These are phyloP conservation scores for Pseudogymnoascus sp. DNA, from an alignment of 2,329 filamentous ascomycete genomes.

Conservation along the genomic window DNA sequence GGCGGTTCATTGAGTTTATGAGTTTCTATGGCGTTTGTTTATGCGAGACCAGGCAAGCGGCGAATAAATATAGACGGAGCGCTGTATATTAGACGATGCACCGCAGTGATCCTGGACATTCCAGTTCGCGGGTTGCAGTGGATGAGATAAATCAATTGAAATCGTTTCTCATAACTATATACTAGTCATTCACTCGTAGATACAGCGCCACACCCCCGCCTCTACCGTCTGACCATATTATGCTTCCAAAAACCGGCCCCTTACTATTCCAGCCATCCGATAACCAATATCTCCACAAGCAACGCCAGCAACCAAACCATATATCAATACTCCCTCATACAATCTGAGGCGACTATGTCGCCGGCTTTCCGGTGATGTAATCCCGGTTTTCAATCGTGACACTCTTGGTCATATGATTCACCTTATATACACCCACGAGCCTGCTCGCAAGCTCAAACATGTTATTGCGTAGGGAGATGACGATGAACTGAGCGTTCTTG, in stretches of 20 bases:
- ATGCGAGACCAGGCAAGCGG: neutral
- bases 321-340: neutral
- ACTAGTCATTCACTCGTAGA: slow-evolving; percentile 6
- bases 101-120: neutral
- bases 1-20: neutral
- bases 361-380: slow-evolving; percentile 42
- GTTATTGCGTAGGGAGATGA: slow-evolving; percentile 96
- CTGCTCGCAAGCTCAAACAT: slow-evolving; percentile 99
- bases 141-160: neutral
- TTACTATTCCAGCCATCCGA: neutral
- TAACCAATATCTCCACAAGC: neutral
- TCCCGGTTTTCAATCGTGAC: slow-evolving; percentile 81
- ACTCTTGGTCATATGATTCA: slow-evolving; percentile 97
- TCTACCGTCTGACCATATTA: neutral
- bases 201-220: neutral
- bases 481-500: slow-evolving; percentile 98
- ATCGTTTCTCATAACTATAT: slow-evolving; percentile 7
- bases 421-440: slow-evolving; percentile 96
- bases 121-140: neutral
- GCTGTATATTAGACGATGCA: neutral
- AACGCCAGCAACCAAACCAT: neutral
- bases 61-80: neutral
- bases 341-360: neutral
- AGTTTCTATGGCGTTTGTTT: neutral
- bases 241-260: neutral